These are phyloP conservation scores for Cytospora leucostoma DNA, from an alignment of 2,329 filamentous ascomycete genomes.

Conservation along the genomic window DNA sequence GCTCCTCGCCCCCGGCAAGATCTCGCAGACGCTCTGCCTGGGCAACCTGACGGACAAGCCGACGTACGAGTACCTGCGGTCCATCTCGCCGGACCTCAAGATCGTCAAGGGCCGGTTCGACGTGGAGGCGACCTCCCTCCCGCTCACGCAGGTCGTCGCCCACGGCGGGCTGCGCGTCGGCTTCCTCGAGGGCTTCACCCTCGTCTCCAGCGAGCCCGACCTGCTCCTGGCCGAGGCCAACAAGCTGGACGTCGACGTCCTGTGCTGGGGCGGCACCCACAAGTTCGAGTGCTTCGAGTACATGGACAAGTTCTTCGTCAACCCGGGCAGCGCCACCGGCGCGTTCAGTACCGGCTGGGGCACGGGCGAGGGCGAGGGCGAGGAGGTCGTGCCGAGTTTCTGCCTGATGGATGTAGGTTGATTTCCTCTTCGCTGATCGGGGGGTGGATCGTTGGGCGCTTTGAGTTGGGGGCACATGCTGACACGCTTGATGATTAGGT, in stretches of 20 bases:
- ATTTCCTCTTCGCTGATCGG: background rate
- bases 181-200: conserved; percentile 68
- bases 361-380: conserved; percentile 59
- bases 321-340: conserved; percentile 67
- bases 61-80: conserved; percentile 78
- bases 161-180: conserved; percentile 67
- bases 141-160: conserved; percentile 65
- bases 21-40: conserved; percentile 77
- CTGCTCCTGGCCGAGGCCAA: conserved; percentile 68
- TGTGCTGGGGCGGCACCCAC: conserved; percentile 70
- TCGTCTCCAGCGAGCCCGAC: conserved; percentile 68
- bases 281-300: conserved; percentile 72
- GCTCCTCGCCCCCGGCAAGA: conserved; percentile 80
- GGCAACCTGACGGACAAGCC: conserved; percentile 79
- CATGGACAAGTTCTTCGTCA: conserved; percentile 74
- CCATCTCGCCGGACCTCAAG: conserved; percentile 71
- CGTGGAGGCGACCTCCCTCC: conserved; percentile 65
- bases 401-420: conserved; percentile 93
- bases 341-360: conserved; percentile 62
- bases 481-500: conserved; percentile 57
- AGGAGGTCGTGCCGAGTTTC: conserved; percentile 85
- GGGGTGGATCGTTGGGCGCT: background rate
- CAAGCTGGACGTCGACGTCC: conserved; percentile 67
- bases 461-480: background rate
- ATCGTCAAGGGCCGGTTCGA: conserved; percentile 69